A percentile compares a stretch with the other conserved stretches of the same genome.
Conservation (phyloP, 176 grass and related monocot genomes). For the Raddia guianensis region DNA sequence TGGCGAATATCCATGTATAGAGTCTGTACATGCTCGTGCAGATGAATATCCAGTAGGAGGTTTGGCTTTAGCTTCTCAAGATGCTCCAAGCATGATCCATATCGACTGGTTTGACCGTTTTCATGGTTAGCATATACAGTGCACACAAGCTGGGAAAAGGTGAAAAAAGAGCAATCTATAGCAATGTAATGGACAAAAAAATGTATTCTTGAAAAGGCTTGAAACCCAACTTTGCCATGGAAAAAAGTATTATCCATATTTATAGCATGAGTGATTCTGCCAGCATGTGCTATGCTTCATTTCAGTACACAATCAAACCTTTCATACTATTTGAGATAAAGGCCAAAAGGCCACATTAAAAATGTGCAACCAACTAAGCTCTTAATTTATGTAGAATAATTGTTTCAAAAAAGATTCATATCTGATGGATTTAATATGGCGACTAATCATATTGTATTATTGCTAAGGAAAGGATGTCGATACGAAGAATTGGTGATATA, state of each 20-base stretch:
- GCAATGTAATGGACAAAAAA: neutral
- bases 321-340: neutral
- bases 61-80: slow-evolving; percentile 82
- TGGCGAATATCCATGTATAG: slow-evolving; percentile 77
- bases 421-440: neutral
- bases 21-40: slow-evolving; percentile 62
- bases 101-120: slow-evolving; percentile 46
- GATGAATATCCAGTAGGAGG: slow-evolving; percentile 72
- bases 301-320: neutral
- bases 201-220: neutral
- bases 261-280: neutral
- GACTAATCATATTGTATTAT: neutral
- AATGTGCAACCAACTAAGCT: neutral
- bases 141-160: neutral
- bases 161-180: neutral
- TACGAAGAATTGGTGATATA: neutral
- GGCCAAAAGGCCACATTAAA: neutral
- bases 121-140: slow-evolving; percentile 33
- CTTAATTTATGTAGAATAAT: neutral
- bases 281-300: neutral
- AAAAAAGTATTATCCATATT: neutral
- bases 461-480: neutral
- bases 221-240: neutral
- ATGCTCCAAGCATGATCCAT: slow-evolving; percentile 74
- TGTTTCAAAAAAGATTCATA: neutral